These are phyloP conservation scores for Anethum foeniculum DNA, from an alignment of 140 eudicot genomes.

Conservation along the genomic window DNA sequence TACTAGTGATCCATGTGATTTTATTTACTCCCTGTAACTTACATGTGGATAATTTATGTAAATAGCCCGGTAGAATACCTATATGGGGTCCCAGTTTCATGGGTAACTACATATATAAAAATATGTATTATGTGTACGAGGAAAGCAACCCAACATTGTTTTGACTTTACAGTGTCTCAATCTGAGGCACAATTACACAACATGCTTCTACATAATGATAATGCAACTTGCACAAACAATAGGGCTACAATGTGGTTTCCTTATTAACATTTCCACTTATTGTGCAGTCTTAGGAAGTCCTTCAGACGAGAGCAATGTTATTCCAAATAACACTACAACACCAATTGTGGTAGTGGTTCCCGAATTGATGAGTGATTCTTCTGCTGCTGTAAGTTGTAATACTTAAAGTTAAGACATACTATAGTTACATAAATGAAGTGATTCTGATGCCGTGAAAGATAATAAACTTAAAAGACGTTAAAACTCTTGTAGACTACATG, in stretches of 20 bases:
- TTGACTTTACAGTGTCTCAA: background rate
- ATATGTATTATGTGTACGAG: background rate
- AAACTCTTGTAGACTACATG: background rate
- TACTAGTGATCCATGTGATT: too few species aligned
- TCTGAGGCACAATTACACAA: background rate
- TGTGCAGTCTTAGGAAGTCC: slow-evolving; percentile 12
- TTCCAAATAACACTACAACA: slow-evolving; percentile 28
- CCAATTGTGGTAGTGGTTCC: slow-evolving; percentile 67
- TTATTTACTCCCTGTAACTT: background rate
- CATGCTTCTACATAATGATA: background rate
- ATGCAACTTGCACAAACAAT: background rate
- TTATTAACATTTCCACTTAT: background rate
- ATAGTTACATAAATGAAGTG: background rate
- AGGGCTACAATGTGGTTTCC: background rate
- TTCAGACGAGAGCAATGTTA: background rate
- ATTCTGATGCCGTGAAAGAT: background rate
- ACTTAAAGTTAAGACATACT: background rate
- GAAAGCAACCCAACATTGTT: background rate
- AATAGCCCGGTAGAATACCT: background rate
- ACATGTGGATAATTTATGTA: background rate
- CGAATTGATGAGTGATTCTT: slow-evolving; percentile 76
- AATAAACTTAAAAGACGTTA: background rate
- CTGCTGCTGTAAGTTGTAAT: slow-evolving; percentile 52
- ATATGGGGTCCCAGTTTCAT: background rate
- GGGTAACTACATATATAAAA: background rate